A percentile compares a stretch with the other conserved stretches of the same genome.
These are phyloP conservation scores for Tolypocladium sp. DNA, from an alignment of 2,329 filamentous ascomycete genomes.

Conservation along the genomic window DNA sequence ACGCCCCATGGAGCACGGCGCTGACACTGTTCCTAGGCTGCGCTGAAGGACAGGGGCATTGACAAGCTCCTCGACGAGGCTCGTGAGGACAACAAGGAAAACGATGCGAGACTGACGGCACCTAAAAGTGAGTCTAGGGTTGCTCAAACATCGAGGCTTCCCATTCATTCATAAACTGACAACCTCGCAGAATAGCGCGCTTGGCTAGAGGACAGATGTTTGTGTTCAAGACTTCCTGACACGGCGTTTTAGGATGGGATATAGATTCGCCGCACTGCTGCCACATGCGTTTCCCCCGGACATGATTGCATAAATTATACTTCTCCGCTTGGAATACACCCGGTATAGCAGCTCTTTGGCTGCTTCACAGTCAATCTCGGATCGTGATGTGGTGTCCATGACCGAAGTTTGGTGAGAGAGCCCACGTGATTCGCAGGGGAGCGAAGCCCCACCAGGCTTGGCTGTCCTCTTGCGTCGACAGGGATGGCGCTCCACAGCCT, in stretches of 20 bases:
- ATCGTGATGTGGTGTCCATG: not conserved
- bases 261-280: not conserved
- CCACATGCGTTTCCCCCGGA: not conserved
- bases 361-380: not conserved
- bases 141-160: not conserved
- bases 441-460: not conserved
- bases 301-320: not conserved
- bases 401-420: not conserved
- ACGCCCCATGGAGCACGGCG: not conserved
- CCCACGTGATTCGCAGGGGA: conserved; percentile 24
- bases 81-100: conserved; percentile 80
- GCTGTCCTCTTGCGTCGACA: conserved; percentile 1
- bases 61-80: conserved; percentile 90
- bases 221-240: not conserved
- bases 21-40: conserved; percentile 46
- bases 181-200: not conserved
- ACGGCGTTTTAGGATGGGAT: not conserved
- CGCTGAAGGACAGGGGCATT: conserved; percentile 80
- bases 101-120: conserved; percentile 51
- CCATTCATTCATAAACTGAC: not conserved
- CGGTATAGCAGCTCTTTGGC: not conserved
- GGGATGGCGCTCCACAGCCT: conserved; percentile 1
- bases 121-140: conserved; percentile 26
- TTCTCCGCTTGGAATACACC: too few relatives aligned
- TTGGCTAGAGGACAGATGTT: not conserved